These are phyloP conservation scores for Coemansia sp. DNA, from an alignment of 192 early-diverging fungal genomes.

Conservation along the genomic window DNA sequence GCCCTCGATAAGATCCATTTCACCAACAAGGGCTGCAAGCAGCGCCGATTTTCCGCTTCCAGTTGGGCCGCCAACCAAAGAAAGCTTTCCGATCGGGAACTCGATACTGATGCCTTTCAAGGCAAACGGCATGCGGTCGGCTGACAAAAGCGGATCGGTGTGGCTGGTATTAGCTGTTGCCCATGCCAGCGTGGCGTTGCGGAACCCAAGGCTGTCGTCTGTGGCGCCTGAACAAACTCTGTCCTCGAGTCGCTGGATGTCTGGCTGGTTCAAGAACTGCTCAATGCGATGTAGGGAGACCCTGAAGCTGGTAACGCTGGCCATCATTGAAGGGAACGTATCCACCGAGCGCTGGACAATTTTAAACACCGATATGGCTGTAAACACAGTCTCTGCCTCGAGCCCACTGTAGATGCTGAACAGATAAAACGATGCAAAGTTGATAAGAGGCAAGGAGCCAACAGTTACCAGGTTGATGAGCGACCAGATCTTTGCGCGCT, in stretches of 20 bases:
- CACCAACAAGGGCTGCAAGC: constrained; percentile 75
- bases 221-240: background rate
- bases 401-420: constrained; percentile 62
- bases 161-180: background rate
- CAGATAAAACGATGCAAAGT: constrained; percentile 58
- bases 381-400: constrained; percentile 65
- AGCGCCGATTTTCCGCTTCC: constrained; percentile 89
- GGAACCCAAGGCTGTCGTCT: constrained; percentile 50
- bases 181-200: constrained; percentile 36
- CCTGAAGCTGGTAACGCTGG: constrained; percentile 56
- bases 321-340: constrained; percentile 57
- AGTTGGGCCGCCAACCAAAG: constrained; percentile 84
- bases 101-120: constrained; percentile 61
- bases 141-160: background rate
- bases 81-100: constrained; percentile 68
- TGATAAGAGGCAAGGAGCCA: constrained; percentile 58
- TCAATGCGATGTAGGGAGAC: constrained; percentile 69
- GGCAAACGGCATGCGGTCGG: constrained; percentile 17
- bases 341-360: constrained; percentile 65
- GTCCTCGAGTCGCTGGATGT: constrained; percentile 56
- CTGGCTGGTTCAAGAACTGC: constrained; percentile 68
- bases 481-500: constrained; percentile 50
- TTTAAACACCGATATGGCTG: constrained; percentile 71
- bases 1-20: constrained; percentile 57
- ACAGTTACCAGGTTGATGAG: constrained; percentile 62